phyloP scores from a whole-genome alignment of 2,329 filamentous ascomycete genomes.

The Endocalyx cinctus region DNA sequence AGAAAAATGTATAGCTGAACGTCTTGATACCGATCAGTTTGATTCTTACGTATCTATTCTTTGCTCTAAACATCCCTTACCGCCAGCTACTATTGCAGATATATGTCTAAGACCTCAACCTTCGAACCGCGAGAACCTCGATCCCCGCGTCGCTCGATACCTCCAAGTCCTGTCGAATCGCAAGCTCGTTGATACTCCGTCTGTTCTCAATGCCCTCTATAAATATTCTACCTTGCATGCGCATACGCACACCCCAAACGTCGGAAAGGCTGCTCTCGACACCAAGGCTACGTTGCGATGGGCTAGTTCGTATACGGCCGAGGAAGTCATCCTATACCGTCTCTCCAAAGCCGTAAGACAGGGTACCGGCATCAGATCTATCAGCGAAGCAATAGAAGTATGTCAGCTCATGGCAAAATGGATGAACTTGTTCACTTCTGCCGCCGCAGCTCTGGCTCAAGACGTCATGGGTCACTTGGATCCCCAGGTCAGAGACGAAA shows the following conservation, averaged over 20 bases:
- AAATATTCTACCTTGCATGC: constrained; percentile 53
- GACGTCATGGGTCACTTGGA: constrained; percentile 41
- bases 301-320: constrained; percentile 57
- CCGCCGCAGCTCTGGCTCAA: constrained; percentile 44
- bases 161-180: constrained; percentile 50
- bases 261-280: constrained; percentile 12
- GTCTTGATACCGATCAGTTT: constrained; percentile 52
- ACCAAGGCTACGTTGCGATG: constrained; percentile 34
- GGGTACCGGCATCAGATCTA: constrained; percentile 41
- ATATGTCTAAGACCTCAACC: constrained; percentile 53
- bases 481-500: constrained; percentile 48
- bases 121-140: constrained; percentile 45
- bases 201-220: constrained; percentile 51
- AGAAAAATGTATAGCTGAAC: constrained; percentile 41
- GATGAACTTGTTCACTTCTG: constrained; percentile 54
- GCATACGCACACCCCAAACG: constrained; percentile 31
- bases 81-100: constrained; percentile 48
- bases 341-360: constrained; percentile 80
- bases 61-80: constrained; percentile 46
- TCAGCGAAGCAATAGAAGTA: constrained; percentile 45
- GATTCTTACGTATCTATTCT: constrained; percentile 45
- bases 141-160: constrained; percentile 57
- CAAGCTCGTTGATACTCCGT: constrained; percentile 48
- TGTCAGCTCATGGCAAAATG: constrained; percentile 49
- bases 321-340: constrained; percentile 90